A percentile compares a stretch with the other conserved stretches of the same genome.
Evolutionary conservation across 768 basidiomycete genomes (phyloP).

Genomic region (Collybiopsis luxurians): DNA sequence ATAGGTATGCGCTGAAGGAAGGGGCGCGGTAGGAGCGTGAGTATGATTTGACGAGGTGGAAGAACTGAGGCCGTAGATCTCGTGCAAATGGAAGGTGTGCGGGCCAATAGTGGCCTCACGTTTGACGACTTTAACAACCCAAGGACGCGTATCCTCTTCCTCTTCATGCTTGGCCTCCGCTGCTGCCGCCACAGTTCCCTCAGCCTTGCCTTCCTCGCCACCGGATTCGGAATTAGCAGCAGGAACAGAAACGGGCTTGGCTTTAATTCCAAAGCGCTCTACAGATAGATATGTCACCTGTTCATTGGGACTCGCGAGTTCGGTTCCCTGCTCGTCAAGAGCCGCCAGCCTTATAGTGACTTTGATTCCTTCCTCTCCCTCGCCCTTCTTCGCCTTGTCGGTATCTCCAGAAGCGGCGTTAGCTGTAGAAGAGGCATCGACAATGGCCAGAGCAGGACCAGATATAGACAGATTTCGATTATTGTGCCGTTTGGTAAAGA

Average conservation of each 20-base stretch:
- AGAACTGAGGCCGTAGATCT: constrained; percentile 88
- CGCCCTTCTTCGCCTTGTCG: constrained; percentile 42
- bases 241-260: constrained; percentile 19
- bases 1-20: constrained; percentile 44
- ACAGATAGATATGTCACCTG: constrained; percentile 89
- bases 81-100: constrained; percentile 93
- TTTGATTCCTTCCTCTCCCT: constrained; percentile 64
- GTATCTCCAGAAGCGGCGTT: constrained; percentile 30
- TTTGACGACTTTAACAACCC: constrained; percentile 92
- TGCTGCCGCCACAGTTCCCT: background rate
- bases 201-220: constrained; percentile 4
- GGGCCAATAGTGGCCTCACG: constrained; percentile 92
- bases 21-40: constrained; percentile 32
- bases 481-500: constrained; percentile 59
- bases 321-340: constrained; percentile 70
- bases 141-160: constrained; percentile 62
- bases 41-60: constrained; percentile 34
- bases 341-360: constrained; percentile 81
- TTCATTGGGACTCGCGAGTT: constrained; percentile 70
- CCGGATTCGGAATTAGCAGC: constrained; percentile 11
- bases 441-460: constrained; percentile 76
- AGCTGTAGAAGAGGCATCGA: constrained; percentile 62
- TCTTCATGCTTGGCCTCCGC: constrained; percentile 16
- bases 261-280: constrained; percentile 58
- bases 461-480: constrained; percentile 48